Percentiles rank a stretch among this genome's conserved stretches.
Conservation (phyloP, 805 yeast species). For the Suhomyces sp. region DNA sequence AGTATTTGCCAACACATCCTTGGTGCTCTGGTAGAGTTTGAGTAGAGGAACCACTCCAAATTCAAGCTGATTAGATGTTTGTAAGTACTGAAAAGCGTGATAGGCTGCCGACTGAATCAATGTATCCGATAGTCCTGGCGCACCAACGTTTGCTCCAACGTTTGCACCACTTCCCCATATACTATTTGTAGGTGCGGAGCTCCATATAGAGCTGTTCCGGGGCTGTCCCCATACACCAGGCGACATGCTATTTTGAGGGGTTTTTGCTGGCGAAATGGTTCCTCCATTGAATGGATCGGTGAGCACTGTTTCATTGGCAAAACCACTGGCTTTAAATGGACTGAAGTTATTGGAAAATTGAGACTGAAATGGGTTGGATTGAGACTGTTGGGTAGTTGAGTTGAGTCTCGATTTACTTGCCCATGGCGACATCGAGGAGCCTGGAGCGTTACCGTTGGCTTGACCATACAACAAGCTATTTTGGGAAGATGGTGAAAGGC, state of each 20-base stretch:
- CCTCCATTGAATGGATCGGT: slow-evolving; percentile 2
- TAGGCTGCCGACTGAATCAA: slow-evolving; percentile 42
- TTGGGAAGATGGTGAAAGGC: slow-evolving; percentile 8
- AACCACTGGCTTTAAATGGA: slow-evolving; percentile 14
- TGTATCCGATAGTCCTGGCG: not conserved
- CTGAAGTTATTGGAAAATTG: slow-evolving; percentile 13
- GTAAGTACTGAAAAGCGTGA: slow-evolving; percentile 37
- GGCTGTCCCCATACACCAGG: slow-evolving; percentile 14
- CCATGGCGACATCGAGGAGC: slow-evolving; percentile 10
- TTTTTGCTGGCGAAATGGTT: not conserved
- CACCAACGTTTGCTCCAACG: not conserved
- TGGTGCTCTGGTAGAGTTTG: slow-evolving; percentile 32
- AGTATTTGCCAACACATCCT: slow-evolving; percentile 25
- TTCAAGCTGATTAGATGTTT: slow-evolving; percentile 33
- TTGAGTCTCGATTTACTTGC: slow-evolving; percentile 11
- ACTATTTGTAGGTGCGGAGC: slow-evolving; percentile 10
- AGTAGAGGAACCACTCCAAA: slow-evolving; percentile 35
- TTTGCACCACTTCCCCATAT: slow-evolving; percentile 4
- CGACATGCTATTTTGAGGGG: not conserved
- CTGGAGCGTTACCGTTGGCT: not conserved
- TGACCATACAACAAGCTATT: slow-evolving; percentile 6
- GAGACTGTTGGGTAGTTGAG: slow-evolving; percentile 2
- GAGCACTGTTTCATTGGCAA: not conserved
- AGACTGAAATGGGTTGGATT: slow-evolving; percentile 4
- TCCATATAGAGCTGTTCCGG: slow-evolving; percentile 34